A percentile compares a stretch with the other conserved stretches of the same genome.
Conservation (phyloP, 352 stramenopile genomes). For the Phytophthora tubulina region DNA sequence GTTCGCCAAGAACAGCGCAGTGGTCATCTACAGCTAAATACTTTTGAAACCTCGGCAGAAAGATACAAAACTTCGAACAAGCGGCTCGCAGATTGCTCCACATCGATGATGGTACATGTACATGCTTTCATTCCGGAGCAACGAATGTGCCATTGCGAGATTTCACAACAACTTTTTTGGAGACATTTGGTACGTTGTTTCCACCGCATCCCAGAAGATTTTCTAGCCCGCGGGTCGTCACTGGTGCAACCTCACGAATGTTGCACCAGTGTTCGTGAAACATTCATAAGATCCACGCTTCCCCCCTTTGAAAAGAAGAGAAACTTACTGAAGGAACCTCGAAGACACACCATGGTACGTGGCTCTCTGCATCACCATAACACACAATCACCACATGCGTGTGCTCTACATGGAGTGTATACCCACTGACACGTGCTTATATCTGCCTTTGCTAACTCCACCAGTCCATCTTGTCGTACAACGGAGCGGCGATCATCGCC, state of each 20-base stretch:
- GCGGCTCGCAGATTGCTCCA: too few relatives aligned
- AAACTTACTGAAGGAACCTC: slow-evolving; percentile 36
- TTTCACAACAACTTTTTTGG: too few relatives aligned
- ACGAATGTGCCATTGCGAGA: too few relatives aligned
- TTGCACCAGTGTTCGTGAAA: slow-evolving; percentile 12
- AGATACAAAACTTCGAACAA: too few relatives aligned
- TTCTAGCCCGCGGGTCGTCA: neutral
- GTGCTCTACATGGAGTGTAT: neutral
- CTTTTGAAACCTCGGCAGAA: too few relatives aligned
- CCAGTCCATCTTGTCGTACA: slow-evolving; percentile 96
- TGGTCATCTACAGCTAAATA: too few relatives aligned
- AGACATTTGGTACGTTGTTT: too few relatives aligned
- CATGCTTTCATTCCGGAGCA: too few relatives aligned
- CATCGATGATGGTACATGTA: too few relatives aligned
- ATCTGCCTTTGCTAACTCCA: neutral
- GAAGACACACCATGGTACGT: slow-evolving; percentile 46
- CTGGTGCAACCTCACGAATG: slow-evolving; percentile 2
- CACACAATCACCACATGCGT: neutral
- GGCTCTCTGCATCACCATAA: neutral
- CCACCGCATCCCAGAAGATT: too few relatives aligned
- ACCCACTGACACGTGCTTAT: neutral
- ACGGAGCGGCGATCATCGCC: slow-evolving; percentile 98
- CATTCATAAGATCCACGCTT: slow-evolving; percentile 28
- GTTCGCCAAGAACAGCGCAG: too few relatives aligned
- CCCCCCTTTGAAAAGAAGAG: slow-evolving; percentile 30